phyloP scores from a whole-genome alignment of 768 basidiomycete genomes.

The Psilocybe cubensis region DNA sequence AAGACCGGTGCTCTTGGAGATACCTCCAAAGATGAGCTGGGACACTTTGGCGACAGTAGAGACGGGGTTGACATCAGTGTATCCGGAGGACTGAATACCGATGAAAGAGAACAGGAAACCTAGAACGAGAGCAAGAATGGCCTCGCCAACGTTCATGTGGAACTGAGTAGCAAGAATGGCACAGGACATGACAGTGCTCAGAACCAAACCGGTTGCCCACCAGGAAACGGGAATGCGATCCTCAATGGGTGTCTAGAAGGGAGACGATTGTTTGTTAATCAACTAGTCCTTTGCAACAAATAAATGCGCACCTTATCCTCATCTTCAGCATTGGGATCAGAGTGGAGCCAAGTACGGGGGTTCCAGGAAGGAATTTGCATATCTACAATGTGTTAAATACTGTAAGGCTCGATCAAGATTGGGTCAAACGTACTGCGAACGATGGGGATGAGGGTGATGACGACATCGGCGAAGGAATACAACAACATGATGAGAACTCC shows the following conservation, averaged over 20 bases:
- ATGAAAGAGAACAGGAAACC: constrained; percentile 72
- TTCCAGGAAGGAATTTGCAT: constrained; percentile 25
- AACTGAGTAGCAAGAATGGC: constrained; percentile 58
- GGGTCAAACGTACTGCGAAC: constrained; percentile 24
- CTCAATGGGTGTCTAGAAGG: constrained; percentile 42
- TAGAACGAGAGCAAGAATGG: constrained; percentile 57
- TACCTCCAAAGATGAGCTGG: constrained; percentile 68
- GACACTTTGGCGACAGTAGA: constrained; percentile 64
- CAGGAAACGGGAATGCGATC: constrained; percentile 60
- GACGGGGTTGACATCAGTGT: constrained; percentile 66
- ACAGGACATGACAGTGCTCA: constrained; percentile 51
- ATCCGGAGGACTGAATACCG: constrained; percentile 61
- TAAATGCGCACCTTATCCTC: constrained; percentile 42
- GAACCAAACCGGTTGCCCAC: constrained; percentile 56
- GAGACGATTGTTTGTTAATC: background rate
- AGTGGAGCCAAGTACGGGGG: constrained; percentile 32
- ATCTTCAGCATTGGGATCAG: constrained; percentile 40
- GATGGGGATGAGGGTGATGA: constrained; percentile 41
- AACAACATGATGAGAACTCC: constrained; percentile 65
- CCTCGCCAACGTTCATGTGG: constrained; percentile 61
- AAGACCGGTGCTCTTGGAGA: constrained; percentile 50
- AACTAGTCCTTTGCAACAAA: background rate
- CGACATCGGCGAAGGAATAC: constrained; percentile 59
- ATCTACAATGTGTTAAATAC: constrained; percentile 13
- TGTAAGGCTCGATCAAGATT: background rate